phyloP scores from a whole-genome alignment of 305 asterid genomes.

The Stenogyne calaminthoides region DNA sequence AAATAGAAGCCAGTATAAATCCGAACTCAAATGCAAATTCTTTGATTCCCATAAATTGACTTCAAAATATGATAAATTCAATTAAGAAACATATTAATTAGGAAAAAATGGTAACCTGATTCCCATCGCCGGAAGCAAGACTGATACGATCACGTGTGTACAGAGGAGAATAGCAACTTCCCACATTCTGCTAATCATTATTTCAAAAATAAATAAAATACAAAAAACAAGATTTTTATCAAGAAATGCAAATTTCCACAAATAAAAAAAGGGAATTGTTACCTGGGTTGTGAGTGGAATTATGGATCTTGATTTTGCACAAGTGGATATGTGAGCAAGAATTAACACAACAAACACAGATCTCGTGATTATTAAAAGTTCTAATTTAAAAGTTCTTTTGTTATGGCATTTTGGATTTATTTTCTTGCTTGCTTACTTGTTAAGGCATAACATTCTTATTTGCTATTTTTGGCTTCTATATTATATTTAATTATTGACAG shows the following conservation, averaged over 20 bases:
- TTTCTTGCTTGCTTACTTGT: neutral
- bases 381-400: neutral
- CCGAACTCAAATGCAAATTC: no score
- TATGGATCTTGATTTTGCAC: no score
- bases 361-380: slow-evolving; percentile 23
- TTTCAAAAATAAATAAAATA: neutral
- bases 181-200: slow-evolving; percentile 36
- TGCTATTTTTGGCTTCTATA: no score
- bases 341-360: slow-evolving; percentile 28
- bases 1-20: no score
- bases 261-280: neutral
- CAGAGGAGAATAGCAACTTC: slow-evolving; percentile 62
- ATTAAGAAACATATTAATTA: no score
- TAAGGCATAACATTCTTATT: neutral
- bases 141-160: slow-evolving; percentile 79
- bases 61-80: neutral
- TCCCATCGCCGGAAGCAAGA: slow-evolving; percentile 92
- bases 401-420: neutral
- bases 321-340: no score
- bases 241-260: neutral
- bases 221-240: no score
- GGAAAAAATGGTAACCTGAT: slow-evolving; percentile 56
- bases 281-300: slow-evolving; percentile 46
- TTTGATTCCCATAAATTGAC: neutral
- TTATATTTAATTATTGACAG: no score